Evolutionary conservation across 768 basidiomycete genomes (phyloP).

Genomic region (Hemileccinum impolitum): DNA sequence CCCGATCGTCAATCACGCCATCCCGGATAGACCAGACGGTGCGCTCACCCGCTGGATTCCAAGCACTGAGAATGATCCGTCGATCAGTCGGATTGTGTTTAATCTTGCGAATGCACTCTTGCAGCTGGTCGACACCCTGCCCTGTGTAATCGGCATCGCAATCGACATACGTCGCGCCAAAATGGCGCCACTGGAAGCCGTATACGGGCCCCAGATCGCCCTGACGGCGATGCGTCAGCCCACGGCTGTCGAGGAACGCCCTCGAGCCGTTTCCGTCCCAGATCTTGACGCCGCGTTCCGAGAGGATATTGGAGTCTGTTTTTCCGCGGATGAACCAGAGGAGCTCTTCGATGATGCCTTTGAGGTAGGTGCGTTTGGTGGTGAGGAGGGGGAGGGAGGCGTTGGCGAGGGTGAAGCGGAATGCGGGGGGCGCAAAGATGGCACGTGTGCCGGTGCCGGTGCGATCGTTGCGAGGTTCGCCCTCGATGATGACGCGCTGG

Average conservation of each 20-base stretch:
- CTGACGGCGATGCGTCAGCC: constrained; percentile 78
- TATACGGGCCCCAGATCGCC: constrained; percentile 97
- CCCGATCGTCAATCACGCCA: background rate
- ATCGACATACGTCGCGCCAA: constrained; percentile 78
- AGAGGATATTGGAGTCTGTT: constrained; percentile 76
- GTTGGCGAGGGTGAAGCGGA: constrained; percentile 84
- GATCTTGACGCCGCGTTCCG: constrained; percentile 84
- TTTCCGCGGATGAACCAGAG: constrained; percentile 89
- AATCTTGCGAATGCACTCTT: constrained; percentile 88
- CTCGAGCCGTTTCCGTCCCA: constrained; percentile 97
- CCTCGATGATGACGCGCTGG: constrained; percentile 65
- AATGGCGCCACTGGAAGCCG: constrained; percentile 96
- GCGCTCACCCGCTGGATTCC: constrained; percentile 92
- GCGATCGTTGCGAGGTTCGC: constrained; percentile 81
- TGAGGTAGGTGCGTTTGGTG: constrained; percentile 91
- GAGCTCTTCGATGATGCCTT: constrained; percentile 90
- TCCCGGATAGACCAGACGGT: background rate
- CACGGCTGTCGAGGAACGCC: constrained; percentile 80
- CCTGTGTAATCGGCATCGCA: constrained; percentile 76
- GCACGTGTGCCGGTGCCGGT: constrained; percentile 94
- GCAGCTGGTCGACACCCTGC: constrained; percentile 88
- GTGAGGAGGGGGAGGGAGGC: constrained; percentile 83
- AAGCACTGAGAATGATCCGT: constrained; percentile 91
- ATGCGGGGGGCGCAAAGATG: constrained; percentile 83
- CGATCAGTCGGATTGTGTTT: constrained; percentile 90